Evolutionary conservation across 306 rosid genomes (phyloP), one percentile per base, ranked within the genome.

Genomic region (Cucurbita argyrosperma): DNA sequence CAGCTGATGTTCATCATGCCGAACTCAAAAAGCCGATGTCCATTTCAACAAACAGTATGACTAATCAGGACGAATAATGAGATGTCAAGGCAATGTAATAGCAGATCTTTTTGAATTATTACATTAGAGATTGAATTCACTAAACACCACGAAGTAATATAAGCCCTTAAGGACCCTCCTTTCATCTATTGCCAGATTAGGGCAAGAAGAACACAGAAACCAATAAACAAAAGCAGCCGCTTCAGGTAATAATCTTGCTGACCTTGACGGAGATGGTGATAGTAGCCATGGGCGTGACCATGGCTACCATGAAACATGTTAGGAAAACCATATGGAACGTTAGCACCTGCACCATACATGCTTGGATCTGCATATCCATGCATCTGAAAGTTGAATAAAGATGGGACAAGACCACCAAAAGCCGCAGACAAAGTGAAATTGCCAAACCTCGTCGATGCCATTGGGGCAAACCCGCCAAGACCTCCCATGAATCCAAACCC

Each of bases 401-500:
- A 86, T 3, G 96, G 97, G 59, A 91, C 69, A 54, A 91, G 82
- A 74, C 93, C 97, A 40, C 96, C 93, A 76, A 91, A 83, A 9
- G 91, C 96, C 0, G 96, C 91, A 58, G 93, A 87, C 66, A 91
- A 85, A 1, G 93, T 86, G 74, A 91, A 83, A 82, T 91, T 91
- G 68, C 96, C 96, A 76, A 91, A 82, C 81, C 97, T 85, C 14
- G 97, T 78, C 4, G 83, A 78, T n/a, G 93, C 80, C 81, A 77
- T 68, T 5, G 97, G 97, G 1, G 90, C 85, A 82, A 85, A 83
- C 39, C 96, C 92, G 74, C 95, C 94, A 65, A 82, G 55, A 46
- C 95, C 92, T 79, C 97, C 91, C 87, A 72, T 87, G 78, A 83
- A 82, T 59, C 93, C 96, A 60, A 87, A 82, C 13, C 90, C 92